Base-by-base conservation (phyloP, 2,329 filamentous ascomycete genomes). In the Hypoxylon rubiginosum region DNA sequence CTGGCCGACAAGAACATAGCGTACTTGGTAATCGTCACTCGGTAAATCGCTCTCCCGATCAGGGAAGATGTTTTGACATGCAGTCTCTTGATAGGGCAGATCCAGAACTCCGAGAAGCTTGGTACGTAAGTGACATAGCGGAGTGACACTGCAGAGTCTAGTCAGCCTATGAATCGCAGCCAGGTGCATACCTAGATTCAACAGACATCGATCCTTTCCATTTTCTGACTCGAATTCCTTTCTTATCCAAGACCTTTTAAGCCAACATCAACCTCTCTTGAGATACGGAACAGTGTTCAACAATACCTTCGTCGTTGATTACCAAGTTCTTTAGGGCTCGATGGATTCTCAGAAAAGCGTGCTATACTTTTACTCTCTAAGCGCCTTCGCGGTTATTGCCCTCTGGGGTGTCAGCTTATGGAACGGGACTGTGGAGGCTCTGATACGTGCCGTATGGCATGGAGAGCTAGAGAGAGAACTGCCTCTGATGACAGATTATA, bases 401-500 rank as follows among this genome's bases (percentile, higher is more conserved):
- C 63, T 74, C 13, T 67, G 74, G 74, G 74, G 72, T 15, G 46
- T 71, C 8, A 71, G 66, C 53, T 21, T 71, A 4, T 51, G 62
- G 28, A 76, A 76, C 39, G 74, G 74, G 8, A 68, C 63, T 4
- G 56, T 74, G 17, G 66, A 66, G 53, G 72, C 61, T 15, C 66
- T 74, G 26, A 43, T 75, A 1, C 34, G 69, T 3, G 72, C 73
- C 13, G 64, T 64, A 1, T 71, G 62, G 61, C 52, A 64, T 7
- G 72, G 73, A 21, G 56, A 45, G 46, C 48, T 76, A 30, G 58
- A 73, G n/a, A 55, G 58, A 32, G 66, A 24, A 24, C 9, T 60
- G n/a, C 4, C 53, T 11, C 59, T 76, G 4, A 73, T 66, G 28
- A 74, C 56, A n/a, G 53, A 64, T 24, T 76, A 75, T 43, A 74